These are phyloP conservation scores for Litchi chinensis DNA, from an alignment of 345 rosid genomes.

Conservation along the genomic window DNA sequence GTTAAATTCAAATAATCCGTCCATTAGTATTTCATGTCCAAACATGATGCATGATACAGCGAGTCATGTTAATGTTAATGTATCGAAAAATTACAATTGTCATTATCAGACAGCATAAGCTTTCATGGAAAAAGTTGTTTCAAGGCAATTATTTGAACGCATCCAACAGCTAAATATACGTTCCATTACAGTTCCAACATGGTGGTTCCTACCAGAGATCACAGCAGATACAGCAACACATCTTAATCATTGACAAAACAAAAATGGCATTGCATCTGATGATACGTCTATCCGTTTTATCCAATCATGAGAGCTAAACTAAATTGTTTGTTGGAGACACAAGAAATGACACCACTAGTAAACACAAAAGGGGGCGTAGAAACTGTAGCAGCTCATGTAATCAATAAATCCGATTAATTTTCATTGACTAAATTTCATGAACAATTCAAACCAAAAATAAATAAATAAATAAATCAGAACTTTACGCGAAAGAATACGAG, in stretches of 20 bases:
- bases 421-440: conserved; percentile 2
- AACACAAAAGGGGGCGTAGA: background rate
- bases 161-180: background rate
- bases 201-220: conserved; percentile 4
- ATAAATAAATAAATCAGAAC: background rate
- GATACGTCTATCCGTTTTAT: background rate
- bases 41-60: background rate
- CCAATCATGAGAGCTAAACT: background rate
- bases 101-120: background rate
- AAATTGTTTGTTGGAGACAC: background rate
- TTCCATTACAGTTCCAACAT: background rate
- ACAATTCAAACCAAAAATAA: background rate
- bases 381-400: background rate
- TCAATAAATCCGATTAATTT: background rate
- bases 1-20: background rate
- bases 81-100: too few species aligned
- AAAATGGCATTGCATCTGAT: background rate
- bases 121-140: background rate
- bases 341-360: background rate
- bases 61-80: too few species aligned
- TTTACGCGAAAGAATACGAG: conserved; percentile 5
- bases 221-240: background rate
- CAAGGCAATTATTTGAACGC: background rate
- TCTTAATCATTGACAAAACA: background rate
- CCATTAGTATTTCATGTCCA: background rate